These are phyloP conservation scores for Xylaria sp. DNA, from an alignment of 2,329 filamentous ascomycete genomes.

Conservation along the genomic window DNA sequence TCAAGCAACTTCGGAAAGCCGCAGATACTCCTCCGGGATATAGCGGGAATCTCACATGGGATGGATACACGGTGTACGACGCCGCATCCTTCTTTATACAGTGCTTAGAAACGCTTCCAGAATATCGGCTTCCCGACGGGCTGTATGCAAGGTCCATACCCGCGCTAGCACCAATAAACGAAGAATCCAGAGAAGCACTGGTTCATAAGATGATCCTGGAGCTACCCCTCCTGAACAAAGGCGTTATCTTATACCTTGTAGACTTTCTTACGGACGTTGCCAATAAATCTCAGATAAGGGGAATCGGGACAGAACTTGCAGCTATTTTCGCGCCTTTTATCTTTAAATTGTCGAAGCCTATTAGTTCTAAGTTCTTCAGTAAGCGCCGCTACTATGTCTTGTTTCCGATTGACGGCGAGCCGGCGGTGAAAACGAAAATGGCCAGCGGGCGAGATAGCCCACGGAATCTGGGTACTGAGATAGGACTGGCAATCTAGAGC, in stretches of 20 bases:
- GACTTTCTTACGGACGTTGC: neutral
- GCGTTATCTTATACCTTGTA: neutral
- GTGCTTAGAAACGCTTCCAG: neutral
- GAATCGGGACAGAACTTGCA: neutral
- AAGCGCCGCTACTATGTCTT: neutral
- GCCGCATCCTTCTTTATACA: neutral
- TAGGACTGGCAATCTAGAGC: neutral
- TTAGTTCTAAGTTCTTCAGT: neutral
- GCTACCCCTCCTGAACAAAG: neutral
- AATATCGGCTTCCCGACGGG: neutral
- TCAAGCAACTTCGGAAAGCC: neutral
- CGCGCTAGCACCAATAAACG: too few relatives aligned
- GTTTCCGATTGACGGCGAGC: neutral
- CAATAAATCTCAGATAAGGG: neutral
- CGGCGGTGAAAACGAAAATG: neutral
- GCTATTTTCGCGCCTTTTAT: neutral
- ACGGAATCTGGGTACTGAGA: neutral
- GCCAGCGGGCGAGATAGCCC: neutral
- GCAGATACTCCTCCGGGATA: neutral
- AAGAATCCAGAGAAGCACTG: neutral
- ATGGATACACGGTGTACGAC: neutral
- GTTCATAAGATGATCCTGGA: neutral
- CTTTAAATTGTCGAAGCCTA: neutral
- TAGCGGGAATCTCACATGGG: neutral
- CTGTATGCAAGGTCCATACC: too few relatives aligned